These are phyloP conservation scores for Russula sp. DNA, from an alignment of 768 basidiomycete species.

Conservation along the genomic window DNA sequence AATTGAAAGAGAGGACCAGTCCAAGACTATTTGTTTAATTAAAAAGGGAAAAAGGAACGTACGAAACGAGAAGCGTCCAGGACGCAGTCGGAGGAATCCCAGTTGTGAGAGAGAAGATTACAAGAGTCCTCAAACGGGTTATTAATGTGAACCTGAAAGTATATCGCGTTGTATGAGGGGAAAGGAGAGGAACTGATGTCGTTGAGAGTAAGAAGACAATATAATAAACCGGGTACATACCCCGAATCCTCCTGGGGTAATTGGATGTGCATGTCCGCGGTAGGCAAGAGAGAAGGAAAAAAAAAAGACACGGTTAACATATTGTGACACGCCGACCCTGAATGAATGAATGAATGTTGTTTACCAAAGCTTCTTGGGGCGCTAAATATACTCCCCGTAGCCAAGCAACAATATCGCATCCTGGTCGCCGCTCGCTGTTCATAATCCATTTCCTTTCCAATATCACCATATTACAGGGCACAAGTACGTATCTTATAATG, in stretches of 20 bases:
- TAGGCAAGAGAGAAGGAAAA: background rate
- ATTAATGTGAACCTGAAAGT: background rate
- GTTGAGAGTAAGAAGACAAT: background rate
- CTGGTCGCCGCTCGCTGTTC: background rate
- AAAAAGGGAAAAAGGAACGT: background rate
- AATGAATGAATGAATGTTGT: background rate
- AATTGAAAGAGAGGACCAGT: background rate
- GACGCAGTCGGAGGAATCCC: background rate
- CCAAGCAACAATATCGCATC: slow-evolving; percentile 3
- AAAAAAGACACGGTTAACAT: background rate
- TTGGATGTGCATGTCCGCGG: slow-evolving; percentile 13
- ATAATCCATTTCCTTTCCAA: background rate
- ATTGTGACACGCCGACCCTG: background rate
- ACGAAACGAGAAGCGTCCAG: background rate
- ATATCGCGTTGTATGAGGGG: background rate
- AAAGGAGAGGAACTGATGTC: background rate
- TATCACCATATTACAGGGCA: background rate
- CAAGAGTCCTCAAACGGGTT: background rate
- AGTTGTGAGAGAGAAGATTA: background rate
- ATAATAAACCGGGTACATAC: slow-evolving; percentile 14
- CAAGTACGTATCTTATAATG: background rate
- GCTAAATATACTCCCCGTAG: background rate
- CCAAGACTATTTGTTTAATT: background rate
- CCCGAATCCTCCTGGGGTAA: slow-evolving; percentile 13
- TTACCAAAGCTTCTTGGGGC: background rate